phyloP scores from a whole-genome alignment of 257 asterid species.

The Ehretia macrophylla region DNA sequence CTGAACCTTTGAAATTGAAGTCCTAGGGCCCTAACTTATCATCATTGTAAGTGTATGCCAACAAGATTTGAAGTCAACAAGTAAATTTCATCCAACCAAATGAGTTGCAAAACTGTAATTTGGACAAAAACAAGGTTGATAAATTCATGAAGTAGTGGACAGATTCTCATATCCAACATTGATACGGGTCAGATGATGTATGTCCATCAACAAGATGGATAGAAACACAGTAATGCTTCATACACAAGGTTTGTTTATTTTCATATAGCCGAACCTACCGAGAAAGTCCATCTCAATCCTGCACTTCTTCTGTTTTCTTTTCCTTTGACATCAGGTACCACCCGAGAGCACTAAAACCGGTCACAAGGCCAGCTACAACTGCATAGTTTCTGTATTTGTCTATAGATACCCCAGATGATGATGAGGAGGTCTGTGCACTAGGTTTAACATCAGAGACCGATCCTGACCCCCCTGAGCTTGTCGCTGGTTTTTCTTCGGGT shows the following conservation, averaged over 20 bases:
- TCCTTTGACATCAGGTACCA: conserved; percentile 67
- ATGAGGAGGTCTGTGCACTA: conserved; percentile 37
- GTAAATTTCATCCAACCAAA: no score
- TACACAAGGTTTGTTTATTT: conserved; percentile 26
- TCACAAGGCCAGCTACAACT: conserved; percentile 59
- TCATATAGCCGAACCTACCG: conserved; percentile 10
- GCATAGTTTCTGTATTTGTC: conserved; percentile 71
- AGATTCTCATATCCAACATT: no score
- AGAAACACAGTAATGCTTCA: conserved; percentile 1
- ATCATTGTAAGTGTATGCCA: no score
- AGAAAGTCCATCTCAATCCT: conserved; percentile 36
- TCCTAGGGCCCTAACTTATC: no score
- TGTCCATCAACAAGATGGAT: not conserved
- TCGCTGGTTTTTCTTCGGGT: conserved; percentile 50
- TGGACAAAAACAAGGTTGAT: no score
- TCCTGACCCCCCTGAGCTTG: conserved; percentile 50
- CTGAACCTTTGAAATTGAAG: no score
- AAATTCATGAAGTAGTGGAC: no score
- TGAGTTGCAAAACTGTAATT: no score
- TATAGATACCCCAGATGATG: conserved; percentile 58
- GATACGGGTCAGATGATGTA: not conserved
- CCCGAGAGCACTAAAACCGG: conserved; percentile 60
- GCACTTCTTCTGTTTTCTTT: conserved; percentile 56
- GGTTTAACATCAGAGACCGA: conserved; percentile 56
- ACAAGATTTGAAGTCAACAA: no score